Evolutionary conservation across 345 rosid species (phyloP).

Genomic region (Triadica sebifera): DNA sequence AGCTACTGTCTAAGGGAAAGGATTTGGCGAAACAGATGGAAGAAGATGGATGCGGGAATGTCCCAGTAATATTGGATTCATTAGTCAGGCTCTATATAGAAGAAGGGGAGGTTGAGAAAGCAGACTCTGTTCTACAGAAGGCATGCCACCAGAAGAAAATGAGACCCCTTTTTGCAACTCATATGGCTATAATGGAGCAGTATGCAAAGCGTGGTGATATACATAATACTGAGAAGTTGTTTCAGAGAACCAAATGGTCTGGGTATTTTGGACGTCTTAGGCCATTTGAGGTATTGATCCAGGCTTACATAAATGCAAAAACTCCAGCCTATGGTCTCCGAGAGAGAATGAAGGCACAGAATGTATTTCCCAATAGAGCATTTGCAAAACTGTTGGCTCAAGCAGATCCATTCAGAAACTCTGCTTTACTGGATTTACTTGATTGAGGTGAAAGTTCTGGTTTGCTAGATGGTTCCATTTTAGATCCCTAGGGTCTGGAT

Average conservation of each 20-base stretch:
- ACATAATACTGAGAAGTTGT: slow-evolving; percentile 19
- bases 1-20: slow-evolving; percentile 14
- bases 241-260: slow-evolving; percentile 2
- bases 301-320: slow-evolving; percentile 27
- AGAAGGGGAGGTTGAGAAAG: slow-evolving; percentile 24
- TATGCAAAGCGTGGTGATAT: slow-evolving; percentile 26
- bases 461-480: too few species aligned
- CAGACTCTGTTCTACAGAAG: slow-evolving; percentile 11
- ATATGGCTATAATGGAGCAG: slow-evolving; percentile 12
- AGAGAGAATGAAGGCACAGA: slow-evolving; percentile 79
- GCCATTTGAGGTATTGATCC: slow-evolving; percentile 11
- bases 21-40: slow-evolving; percentile 15
- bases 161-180: slow-evolving; percentile 10
- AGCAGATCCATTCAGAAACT: slow-evolving; percentile 61
- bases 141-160: neutral
- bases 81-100: slow-evolving; percentile 22
- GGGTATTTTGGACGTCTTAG: slow-evolving; percentile 4
- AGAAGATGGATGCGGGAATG: slow-evolving; percentile 2
- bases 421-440: slow-evolving; percentile 53
- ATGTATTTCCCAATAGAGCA: slow-evolving; percentile 52
- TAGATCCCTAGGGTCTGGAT: too few species aligned
- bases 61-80: slow-evolving; percentile 7
- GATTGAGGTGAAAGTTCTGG: slow-evolving; percentile 31
- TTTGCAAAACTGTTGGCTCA: slow-evolving; percentile 43
- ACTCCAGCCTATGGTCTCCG: slow-evolving; percentile 69